phyloP scores from a whole-genome alignment of 2,329 filamentous ascomycete species.

The Chaetomium sp. region DNA sequence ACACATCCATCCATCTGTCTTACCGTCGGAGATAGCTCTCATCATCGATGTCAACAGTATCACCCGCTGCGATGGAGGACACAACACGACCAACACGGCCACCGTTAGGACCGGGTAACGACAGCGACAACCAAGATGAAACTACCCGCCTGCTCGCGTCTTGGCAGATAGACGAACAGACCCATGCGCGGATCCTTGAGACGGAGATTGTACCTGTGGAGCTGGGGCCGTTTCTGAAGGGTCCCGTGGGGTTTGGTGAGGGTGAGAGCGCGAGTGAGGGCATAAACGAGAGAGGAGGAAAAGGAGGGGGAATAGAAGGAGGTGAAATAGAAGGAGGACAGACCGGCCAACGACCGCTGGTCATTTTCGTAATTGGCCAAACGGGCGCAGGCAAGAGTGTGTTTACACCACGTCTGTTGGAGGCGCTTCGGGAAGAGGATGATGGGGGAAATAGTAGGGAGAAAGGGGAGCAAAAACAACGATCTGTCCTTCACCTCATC shows the following conservation, averaged over 20 bases:
- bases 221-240: slow-evolving; percentile 21
- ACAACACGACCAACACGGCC: no score
- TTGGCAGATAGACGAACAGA: slow-evolving; percentile 15
- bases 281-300: neutral
- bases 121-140: neutral
- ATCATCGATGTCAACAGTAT: no score
- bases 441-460: neutral
- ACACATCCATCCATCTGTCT: no score
- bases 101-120: neutral
- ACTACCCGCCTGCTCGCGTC: slow-evolving; percentile 7
- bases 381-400: slow-evolving; percentile 45
- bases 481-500: slow-evolving; percentile 34
- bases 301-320: neutral
- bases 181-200: slow-evolving; percentile 15
- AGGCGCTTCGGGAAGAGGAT: slow-evolving; percentile 24
- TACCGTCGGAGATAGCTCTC: no score
- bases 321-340: no score
- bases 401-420: slow-evolving; percentile 34
- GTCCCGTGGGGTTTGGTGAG: neutral
- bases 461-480: neutral
- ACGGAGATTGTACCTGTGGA: slow-evolving; percentile 28
- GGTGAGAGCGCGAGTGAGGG: neutral
- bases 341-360: slow-evolving; percentile 27
- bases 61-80: no score
- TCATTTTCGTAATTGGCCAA: slow-evolving; percentile 40